phyloP scores from a whole-genome alignment of 208 protist species.

The Porcisia hertigi region DNA sequence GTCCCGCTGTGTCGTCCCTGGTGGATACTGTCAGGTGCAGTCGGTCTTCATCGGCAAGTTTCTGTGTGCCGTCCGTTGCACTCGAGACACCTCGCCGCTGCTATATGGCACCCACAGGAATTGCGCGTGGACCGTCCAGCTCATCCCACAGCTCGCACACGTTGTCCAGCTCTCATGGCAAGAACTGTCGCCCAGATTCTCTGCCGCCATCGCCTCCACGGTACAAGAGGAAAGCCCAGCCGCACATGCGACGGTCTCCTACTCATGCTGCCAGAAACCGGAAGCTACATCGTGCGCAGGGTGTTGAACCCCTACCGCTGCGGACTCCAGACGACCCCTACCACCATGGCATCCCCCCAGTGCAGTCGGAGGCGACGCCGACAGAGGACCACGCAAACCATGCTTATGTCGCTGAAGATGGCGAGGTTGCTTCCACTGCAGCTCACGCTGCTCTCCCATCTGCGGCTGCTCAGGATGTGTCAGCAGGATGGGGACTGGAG shows the following conservation, averaged over 20 bases:
- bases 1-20: background rate
- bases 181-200: background rate
- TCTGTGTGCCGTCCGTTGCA: background rate
- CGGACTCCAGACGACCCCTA: background rate
- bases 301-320: background rate
- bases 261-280: background rate
- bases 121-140: background rate
- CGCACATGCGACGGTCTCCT: background rate
- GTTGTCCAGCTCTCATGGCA: background rate
- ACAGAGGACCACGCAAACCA: background rate
- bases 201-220: background rate
- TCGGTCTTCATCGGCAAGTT: background rate
- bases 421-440: background rate
- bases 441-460: background rate
- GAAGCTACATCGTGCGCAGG: background rate
- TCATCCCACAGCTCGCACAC: background rate
- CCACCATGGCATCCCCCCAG: background rate
- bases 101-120: background rate
- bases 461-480: background rate
- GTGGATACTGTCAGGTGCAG: background rate
- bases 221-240: background rate
- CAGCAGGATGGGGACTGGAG: constrained; percentile 60
- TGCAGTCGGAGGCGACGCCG: background rate
- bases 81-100: background rate
- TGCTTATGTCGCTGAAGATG: background rate